phyloP scores from a whole-genome alignment of 192 early-diverging fungal species.

The Linnemannia hyalina region DNA sequence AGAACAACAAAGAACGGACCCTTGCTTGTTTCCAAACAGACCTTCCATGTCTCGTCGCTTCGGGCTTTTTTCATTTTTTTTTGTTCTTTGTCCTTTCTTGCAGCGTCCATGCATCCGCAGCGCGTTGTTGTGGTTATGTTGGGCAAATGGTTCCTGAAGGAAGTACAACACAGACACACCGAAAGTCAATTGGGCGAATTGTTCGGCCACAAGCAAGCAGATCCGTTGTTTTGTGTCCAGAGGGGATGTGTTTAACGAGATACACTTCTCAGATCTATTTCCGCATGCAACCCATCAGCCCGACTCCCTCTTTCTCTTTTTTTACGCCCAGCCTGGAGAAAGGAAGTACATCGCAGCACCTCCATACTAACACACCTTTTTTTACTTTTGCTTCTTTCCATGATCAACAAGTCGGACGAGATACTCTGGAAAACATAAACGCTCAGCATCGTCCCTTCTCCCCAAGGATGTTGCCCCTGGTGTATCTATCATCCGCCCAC shows the following conservation, averaged over 20 bases:
- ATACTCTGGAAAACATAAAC: conserved; percentile 38
- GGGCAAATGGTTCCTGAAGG: no score
- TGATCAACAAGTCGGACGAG: conserved; percentile 33
- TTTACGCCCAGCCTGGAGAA: not conserved
- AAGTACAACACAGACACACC: not conserved
- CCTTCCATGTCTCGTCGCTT: not conserved
- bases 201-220: not conserved
- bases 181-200: not conserved
- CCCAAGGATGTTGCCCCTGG: conserved; percentile 69
- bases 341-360: not conserved
- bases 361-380: not conserved
- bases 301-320: not conserved
- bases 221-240: not conserved
- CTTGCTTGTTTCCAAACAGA: not conserved
- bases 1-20: no score
- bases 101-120: not conserved
- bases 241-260: not conserved
- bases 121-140: not conserved
- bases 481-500: conserved; percentile 92
- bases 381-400: not conserved
- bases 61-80: not conserved
- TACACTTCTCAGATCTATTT: not conserved
- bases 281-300: not conserved
- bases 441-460: conserved; percentile 54
- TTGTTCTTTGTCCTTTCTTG: not conserved